phyloP scores from a whole-genome alignment of 2,329 filamentous ascomycete genomes.

The Whalleya microplaca region DNA sequence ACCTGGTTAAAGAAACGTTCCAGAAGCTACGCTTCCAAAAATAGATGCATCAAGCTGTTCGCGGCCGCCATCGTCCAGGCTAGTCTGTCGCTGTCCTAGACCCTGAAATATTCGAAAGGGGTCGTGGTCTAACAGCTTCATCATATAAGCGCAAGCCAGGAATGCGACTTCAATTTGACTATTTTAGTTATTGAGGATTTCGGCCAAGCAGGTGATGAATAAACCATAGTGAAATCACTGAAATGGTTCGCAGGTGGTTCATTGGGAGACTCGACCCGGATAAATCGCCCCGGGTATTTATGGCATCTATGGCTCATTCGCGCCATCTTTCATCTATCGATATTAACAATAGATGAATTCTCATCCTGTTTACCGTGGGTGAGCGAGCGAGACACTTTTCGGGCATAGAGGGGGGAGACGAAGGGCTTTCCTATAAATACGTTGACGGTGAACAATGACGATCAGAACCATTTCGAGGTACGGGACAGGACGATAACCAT shows the following conservation, averaged over 20 bases:
- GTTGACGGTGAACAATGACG: constrained; percentile 17
- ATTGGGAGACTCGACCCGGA: constrained; percentile 36
- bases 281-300: constrained; percentile 39
- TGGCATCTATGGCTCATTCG: constrained; percentile 28
- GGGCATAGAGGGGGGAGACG: constrained; percentile 17
- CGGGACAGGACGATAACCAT: constrained; percentile 11
- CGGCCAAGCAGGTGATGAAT: constrained; percentile 6
- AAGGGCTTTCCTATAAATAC: constrained; percentile 25
- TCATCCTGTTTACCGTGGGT: constrained; percentile 17
- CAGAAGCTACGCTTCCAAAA: constrained; percentile 23
- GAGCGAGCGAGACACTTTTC: constrained; percentile 25
- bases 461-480: constrained; percentile 20
- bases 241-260: constrained; percentile 25
- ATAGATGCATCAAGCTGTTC: constrained; percentile 22
- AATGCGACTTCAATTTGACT: constrained; percentile 14
- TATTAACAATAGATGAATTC: constrained; percentile 37
- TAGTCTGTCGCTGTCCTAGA: not conserved
- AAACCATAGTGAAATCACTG: not conserved
- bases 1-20: constrained; percentile 8
- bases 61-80: constrained; percentile 4
- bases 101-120: constrained; percentile 2
- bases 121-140: not conserved
- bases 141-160: constrained; percentile 5
- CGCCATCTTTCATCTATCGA: constrained; percentile 34
- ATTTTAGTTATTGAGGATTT: constrained; percentile 12